Conservation (phyloP, 2,329 filamentous ascomycete species). For the Aspergillus transmontanensis region DNA sequence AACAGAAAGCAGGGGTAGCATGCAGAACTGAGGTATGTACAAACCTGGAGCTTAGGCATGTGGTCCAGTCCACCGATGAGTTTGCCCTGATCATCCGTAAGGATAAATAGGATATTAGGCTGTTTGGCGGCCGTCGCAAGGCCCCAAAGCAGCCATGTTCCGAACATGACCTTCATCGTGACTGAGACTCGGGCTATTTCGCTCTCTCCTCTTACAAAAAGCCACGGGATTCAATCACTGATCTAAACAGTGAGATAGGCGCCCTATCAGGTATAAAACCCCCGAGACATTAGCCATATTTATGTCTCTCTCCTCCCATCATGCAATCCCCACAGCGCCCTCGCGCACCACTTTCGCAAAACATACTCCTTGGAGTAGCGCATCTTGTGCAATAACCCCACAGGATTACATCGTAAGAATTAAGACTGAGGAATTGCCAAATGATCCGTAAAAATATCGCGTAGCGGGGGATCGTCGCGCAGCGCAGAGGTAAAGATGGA, state of each 20-base stretch:
- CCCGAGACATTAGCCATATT: background rate
- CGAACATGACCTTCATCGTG: background rate
- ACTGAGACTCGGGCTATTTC: background rate
- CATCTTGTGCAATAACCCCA: slow-evolving; percentile 25
- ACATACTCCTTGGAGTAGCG: background rate
- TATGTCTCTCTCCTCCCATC: background rate
- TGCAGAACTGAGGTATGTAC: background rate
- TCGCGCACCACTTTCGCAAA: background rate
- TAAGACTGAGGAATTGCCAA: background rate
- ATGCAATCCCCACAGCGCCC: background rate
- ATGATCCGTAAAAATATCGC: background rate
- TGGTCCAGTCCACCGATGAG: slow-evolving; percentile 44
- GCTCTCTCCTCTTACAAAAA: background rate
- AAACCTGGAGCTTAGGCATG: slow-evolving; percentile 51
- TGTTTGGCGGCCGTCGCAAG: slow-evolving; percentile 23
- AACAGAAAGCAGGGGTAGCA: background rate
- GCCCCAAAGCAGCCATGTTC: slow-evolving; percentile 6
- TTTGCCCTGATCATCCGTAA: slow-evolving; percentile 68
- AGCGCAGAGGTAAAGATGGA: background rate
- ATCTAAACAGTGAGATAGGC: background rate
- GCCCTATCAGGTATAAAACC: background rate
- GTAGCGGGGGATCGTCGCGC: background rate
- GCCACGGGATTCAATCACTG: background rate
- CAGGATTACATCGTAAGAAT: slow-evolving; percentile 13
- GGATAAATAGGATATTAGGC: slow-evolving; percentile 66